Evolutionary conservation across 345 rosid species (phyloP).

Genomic region (Mangifera indica): DNA sequence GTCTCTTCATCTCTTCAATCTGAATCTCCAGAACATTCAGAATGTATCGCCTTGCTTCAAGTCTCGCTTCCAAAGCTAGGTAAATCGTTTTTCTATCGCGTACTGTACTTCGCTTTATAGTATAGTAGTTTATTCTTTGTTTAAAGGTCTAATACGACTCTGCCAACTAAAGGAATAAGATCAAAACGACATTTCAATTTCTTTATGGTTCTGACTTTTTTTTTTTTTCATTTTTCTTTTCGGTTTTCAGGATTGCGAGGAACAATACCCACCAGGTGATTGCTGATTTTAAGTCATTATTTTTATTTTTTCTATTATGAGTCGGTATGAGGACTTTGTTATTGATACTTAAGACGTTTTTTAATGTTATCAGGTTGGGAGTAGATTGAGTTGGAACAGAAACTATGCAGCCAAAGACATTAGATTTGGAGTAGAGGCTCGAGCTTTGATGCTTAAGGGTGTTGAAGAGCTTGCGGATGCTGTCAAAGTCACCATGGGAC

Average conservation of each 20-base stretch:
- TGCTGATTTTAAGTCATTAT: constrained; percentile 7
- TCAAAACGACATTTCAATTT: not conserved
- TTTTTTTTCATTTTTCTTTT: constrained; percentile 12
- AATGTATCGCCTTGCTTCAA: constrained; percentile 69
- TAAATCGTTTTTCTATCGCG: constrained; percentile 9
- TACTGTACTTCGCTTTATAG: not conserved
- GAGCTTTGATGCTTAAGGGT: constrained; percentile 88
- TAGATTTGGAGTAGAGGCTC: constrained; percentile 82
- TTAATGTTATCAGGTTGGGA: constrained; percentile 51
- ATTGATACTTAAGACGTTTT: not conserved
- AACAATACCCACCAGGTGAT: constrained; percentile 56
- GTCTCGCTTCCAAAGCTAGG: constrained; percentile 68
- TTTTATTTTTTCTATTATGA: not conserved
- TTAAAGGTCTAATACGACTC: too few relatives aligned
- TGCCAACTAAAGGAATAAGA: not conserved
- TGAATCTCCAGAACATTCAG: not conserved
- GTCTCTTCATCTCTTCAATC: not conserved
- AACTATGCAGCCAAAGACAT: constrained; percentile 91
- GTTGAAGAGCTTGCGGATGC: constrained; percentile 97
- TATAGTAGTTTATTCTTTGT: not conserved
- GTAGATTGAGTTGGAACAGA: constrained; percentile 68
- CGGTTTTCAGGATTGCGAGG: constrained; percentile 51
- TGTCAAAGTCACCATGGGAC: constrained; percentile 95
- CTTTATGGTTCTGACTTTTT: not conserved
- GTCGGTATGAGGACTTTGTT: not conserved